Percentiles rank a stretch among this genome's conserved stretches.
Evolutionary conservation across 2,329 filamentous ascomycete genomes (phyloP).

Genomic region (Capronia coronata): DNA sequence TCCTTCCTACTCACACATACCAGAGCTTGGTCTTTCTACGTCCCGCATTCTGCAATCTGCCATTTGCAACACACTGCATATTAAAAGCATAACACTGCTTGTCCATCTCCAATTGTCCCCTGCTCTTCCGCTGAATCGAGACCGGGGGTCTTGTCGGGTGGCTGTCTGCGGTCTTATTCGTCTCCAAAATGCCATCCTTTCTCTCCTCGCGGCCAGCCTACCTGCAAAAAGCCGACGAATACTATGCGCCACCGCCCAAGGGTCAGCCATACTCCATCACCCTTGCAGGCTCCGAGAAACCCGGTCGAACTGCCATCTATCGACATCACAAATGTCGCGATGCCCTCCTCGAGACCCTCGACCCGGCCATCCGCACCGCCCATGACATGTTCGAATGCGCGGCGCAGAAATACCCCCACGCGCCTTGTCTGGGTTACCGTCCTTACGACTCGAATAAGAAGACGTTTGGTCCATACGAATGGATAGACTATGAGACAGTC

Average conservation of each 20-base stretch:
- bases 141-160: background rate
- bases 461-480: slow-evolving; percentile 69
- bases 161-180: background rate
- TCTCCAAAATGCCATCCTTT: slow-evolving; percentile 34
- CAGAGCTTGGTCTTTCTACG: too few relatives aligned
- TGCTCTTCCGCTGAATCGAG: background rate
- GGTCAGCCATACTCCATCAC: slow-evolving; percentile 73
- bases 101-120: background rate
- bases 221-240: slow-evolving; percentile 41
- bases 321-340: slow-evolving; percentile 74
- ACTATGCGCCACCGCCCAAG: slow-evolving; percentile 59
- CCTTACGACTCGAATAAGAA: slow-evolving; percentile 70
- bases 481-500: slow-evolving; percentile 77
- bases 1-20: too few relatives aligned
- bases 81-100: too few relatives aligned
- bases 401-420: slow-evolving; percentile 27
- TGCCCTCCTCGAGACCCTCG: slow-evolving; percentile 63
- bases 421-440: slow-evolving; percentile 70
- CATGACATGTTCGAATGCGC: slow-evolving; percentile 75
- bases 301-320: slow-evolving; percentile 70
- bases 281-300: slow-evolving; percentile 65
- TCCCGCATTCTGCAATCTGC: too few relatives aligned
- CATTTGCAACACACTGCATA: too few relatives aligned
- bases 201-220: slow-evolving; percentile 33
- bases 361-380: slow-evolving; percentile 63